phyloP scores from a whole-genome alignment of 805 yeast genomes.

The Schizosaccharomyces pombe region ASM294v3 CU329670.1:4653001-4653500 shows the following conservation, averaged over 20 bases:
- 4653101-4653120: slow-evolving; percentile 8
- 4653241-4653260: neutral
- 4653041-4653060: no score
- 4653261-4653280: neutral
- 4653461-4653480: slow-evolving; percentile 37
- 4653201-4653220: slow-evolving; percentile 20
- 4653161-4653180: slow-evolving; percentile 20
- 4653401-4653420: slow-evolving; percentile 37
- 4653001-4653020: no score
- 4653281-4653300: slow-evolving; percentile 17
- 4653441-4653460: slow-evolving; percentile 40
- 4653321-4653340: slow-evolving; percentile 37
- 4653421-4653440: slow-evolving; percentile 41
- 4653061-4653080: no score
- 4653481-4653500: slow-evolving; percentile 24
- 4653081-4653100: neutral
- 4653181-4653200: slow-evolving; percentile 15
- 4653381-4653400: slow-evolving; percentile 45
- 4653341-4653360: slow-evolving; percentile 29
- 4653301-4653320: slow-evolving; percentile 26
- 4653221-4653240: slow-evolving; percentile 18
- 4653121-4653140: slow-evolving; percentile 11
- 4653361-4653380: slow-evolving; percentile 39
- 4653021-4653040: no score
- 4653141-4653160: slow-evolving; percentile 11